These are phyloP conservation scores for Primulina eburnea DNA, from an alignment of 257 asterid genomes.

Conservation along the genomic window DNA sequence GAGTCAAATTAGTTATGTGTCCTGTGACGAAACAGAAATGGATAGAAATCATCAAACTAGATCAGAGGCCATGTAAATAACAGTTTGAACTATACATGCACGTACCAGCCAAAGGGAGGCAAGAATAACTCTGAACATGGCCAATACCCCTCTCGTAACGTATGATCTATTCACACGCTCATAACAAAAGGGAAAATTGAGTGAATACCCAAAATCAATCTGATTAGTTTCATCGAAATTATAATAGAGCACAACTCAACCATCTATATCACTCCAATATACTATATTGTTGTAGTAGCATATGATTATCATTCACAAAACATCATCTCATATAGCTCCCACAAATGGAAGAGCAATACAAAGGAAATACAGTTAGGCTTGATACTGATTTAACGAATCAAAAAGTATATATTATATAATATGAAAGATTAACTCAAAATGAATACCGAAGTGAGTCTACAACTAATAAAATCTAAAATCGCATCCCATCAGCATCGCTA, in stretches of 20 bases:
- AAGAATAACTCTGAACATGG: conserved; percentile 46
- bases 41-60: background rate
- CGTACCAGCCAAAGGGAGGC: conserved; percentile 53
- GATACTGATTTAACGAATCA: background rate
- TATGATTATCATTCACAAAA: background rate
- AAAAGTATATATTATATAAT: too few species aligned
- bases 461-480: background rate
- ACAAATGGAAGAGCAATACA: background rate
- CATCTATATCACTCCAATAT: conserved; percentile 6
- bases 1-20: conserved; percentile 29
- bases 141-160: conserved; percentile 29
- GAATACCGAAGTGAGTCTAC: background rate
- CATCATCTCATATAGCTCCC: background rate
- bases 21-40: conserved; percentile 43
- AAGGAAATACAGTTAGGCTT: too few species aligned
- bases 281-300: background rate
- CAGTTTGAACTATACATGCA: background rate
- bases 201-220: conserved; percentile 5
- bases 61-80: conserved; percentile 3
- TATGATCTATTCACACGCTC: conserved; percentile 42
- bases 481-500: background rate
- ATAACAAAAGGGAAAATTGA: conserved; percentile 15
- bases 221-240: conserved; percentile 2
- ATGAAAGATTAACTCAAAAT: background rate
- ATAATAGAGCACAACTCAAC: conserved; percentile 14